Evolutionary conservation across 257 asterid species (phyloP).

Genomic region (Jaltomata sinuosa): DNA sequence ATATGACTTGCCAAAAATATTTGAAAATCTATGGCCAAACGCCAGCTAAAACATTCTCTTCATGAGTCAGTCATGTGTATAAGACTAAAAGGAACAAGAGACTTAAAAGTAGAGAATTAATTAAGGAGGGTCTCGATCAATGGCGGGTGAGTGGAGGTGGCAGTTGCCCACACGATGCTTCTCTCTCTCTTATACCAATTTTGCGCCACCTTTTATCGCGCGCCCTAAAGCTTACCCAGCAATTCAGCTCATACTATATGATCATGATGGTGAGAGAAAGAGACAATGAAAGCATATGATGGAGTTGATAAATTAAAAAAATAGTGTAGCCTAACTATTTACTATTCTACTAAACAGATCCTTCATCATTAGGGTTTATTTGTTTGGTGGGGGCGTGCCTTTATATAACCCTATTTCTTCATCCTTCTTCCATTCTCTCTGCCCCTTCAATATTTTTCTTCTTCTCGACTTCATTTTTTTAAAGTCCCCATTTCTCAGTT

Average conservation of each 20-base stretch:
- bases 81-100: background rate
- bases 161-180: slow-evolving; percentile 20
- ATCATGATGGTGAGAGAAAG: slow-evolving; percentile 4
- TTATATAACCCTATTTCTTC: slow-evolving; percentile 28
- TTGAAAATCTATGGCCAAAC: too few relatives aligned
- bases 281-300: slow-evolving; percentile 1
- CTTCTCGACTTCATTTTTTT: background rate
- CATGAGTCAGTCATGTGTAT: background rate
- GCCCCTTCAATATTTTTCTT: background rate
- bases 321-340: background rate
- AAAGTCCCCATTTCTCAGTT: background rate
- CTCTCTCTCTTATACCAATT: slow-evolving; percentile 15
- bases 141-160: slow-evolving; percentile 43
- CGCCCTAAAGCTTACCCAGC: slow-evolving; percentile 47
- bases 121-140: slow-evolving; percentile 38
- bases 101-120: background rate
- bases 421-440: slow-evolving; percentile 22
- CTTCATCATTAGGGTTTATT: slow-evolving; percentile 64
- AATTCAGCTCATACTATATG: slow-evolving; percentile 37
- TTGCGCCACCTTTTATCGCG: slow-evolving; percentile 50
- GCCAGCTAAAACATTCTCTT: background rate
- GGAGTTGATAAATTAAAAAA: background rate
- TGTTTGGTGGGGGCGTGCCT: slow-evolving; percentile 4
- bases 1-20: too few relatives aligned
- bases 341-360: background rate